These are phyloP conservation scores for Eimeria acervulina DNA, from an alignment of 169 alveolate genomes.

Conservation along the genomic window DNA sequence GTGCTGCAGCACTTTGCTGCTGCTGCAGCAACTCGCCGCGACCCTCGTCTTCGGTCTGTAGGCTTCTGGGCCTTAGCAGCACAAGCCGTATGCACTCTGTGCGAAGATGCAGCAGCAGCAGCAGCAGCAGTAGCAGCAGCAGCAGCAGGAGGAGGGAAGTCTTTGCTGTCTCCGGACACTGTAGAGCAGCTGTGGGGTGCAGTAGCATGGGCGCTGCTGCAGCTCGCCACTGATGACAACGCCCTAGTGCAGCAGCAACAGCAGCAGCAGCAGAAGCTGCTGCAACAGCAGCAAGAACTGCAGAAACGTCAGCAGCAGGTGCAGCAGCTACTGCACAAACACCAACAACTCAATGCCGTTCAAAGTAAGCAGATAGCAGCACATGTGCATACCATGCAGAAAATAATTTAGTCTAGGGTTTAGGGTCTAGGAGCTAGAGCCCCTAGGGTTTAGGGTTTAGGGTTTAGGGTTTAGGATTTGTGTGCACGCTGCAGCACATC, in stretches of 20 bases:
- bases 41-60: neutral
- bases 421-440: neutral
- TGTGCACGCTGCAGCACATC: conserved; percentile 23
- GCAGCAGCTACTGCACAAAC: conserved; percentile 49
- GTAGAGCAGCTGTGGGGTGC: conserved; percentile 19
- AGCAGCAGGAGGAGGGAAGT: too few species aligned
- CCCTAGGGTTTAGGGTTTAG: neutral
- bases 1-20: conserved; percentile 63
- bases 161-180: neutral
- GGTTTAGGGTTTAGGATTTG: neutral
- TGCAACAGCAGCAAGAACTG: conserved; percentile 5
- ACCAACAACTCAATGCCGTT: conserved; percentile 20
- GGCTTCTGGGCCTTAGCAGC: conserved; percentile 53
- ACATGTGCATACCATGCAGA: neutral
- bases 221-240: conserved; percentile 51
- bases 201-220: conserved; percentile 29
- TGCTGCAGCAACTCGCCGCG: conserved; percentile 59
- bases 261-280: neutral
- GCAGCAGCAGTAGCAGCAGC: conserved; percentile 41
- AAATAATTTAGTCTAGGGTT: too few species aligned
- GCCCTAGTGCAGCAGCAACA: conserved; percentile 26
- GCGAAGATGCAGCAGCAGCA: conserved; percentile 63
- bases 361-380: conserved; percentile 5
- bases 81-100: conserved; percentile 35
- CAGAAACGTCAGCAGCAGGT: conserved; percentile 63